Percentiles rank a stretch among this genome's conserved stretches.
phyloP scores from a whole-genome alignment of 306 rosid species.

The Fragaria ananassa region DNA sequence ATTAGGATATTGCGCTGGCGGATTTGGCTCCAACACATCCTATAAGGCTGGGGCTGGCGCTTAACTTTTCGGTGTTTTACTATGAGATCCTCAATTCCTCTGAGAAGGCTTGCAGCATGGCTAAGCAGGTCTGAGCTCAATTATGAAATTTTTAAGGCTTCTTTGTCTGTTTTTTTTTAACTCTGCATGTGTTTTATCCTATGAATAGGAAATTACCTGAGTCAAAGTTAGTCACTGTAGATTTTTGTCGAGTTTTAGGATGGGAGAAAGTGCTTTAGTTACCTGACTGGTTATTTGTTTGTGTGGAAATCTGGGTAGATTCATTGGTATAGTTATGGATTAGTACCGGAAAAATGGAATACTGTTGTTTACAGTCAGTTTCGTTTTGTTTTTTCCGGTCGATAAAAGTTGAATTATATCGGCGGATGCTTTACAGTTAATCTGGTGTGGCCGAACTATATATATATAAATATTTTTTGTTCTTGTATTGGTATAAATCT shows the following conservation, averaged over 20 bases:
- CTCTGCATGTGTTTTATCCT: background rate
- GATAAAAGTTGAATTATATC: background rate
- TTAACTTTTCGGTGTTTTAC: constrained; percentile 46
- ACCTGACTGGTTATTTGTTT: background rate
- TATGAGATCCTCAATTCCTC: constrained; percentile 45
- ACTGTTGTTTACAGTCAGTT: background rate
- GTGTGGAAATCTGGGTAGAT: background rate
- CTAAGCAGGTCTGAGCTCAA: constrained; percentile 32
- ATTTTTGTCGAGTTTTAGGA: background rate
- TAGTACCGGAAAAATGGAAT: background rate
- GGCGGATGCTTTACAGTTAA: background rate
- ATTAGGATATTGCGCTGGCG: constrained; percentile 38
- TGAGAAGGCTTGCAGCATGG: constrained; percentile 45
- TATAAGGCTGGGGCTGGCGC: constrained; percentile 41
- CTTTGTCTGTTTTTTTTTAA: background rate
- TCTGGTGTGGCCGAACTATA: background rate
- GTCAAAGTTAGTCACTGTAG: background rate
- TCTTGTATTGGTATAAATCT: background rate
- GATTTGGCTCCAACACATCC: constrained; percentile 46
- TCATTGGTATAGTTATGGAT: background rate
- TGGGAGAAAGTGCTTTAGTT: background rate
- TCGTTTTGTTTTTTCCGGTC: too few species aligned
- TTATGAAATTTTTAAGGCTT: background rate
- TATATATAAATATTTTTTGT: background rate
- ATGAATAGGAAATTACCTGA: too few species aligned